These are phyloP conservation scores for Microbotryum intermedium DNA, from an alignment of 1,284 basidiomycete species.

Conservation along the genomic window DNA sequence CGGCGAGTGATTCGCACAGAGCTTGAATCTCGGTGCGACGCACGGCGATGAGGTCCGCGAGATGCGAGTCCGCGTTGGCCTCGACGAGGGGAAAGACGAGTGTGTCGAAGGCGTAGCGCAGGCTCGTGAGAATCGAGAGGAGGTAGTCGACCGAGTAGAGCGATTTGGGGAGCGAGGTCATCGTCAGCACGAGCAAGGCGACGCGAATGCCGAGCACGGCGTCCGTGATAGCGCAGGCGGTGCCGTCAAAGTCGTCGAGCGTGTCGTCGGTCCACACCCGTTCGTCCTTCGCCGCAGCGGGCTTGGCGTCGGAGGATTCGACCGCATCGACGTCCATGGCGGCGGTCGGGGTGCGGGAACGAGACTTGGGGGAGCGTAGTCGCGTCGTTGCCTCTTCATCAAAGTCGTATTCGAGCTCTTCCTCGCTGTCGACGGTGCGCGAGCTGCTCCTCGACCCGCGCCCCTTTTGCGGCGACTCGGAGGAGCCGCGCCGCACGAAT, in stretches of 20 bases:
- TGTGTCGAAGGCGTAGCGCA: conserved; percentile 46
- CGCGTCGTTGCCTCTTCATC: conserved; percentile 40
- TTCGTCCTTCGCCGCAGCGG: neutral
- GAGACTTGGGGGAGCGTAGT: conserved; percentile 28
- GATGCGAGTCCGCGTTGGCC: conserved; percentile 34
- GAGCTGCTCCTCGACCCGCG: conserved; percentile 38
- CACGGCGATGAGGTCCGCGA: conserved; percentile 38
- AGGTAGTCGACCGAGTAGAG: conserved; percentile 42
- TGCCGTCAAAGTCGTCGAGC: neutral
- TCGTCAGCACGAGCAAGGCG: conserved; percentile 22
- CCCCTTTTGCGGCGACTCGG: conserved; percentile 12
- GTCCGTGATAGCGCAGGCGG: conserved; percentile 9
- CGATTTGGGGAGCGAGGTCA: conserved; percentile 10
- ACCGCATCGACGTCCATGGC: neutral
- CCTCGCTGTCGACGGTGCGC: conserved; percentile 40
- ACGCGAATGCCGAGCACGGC: conserved; percentile 17
- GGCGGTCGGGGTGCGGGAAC: neutral
- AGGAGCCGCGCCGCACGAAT: neutral
- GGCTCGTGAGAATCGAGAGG: conserved; percentile 50
- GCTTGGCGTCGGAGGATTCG: neutral
- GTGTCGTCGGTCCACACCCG: conserved; percentile 12
- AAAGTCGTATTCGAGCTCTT: conserved; percentile 39
- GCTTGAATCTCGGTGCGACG: conserved; percentile 1
- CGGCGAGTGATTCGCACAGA: conserved; percentile 2
- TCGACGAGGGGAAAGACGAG: conserved; percentile 24